phyloP scores from a whole-genome alignment of 1,284 basidiomycete species.

The Grifola frondosa region DNA sequence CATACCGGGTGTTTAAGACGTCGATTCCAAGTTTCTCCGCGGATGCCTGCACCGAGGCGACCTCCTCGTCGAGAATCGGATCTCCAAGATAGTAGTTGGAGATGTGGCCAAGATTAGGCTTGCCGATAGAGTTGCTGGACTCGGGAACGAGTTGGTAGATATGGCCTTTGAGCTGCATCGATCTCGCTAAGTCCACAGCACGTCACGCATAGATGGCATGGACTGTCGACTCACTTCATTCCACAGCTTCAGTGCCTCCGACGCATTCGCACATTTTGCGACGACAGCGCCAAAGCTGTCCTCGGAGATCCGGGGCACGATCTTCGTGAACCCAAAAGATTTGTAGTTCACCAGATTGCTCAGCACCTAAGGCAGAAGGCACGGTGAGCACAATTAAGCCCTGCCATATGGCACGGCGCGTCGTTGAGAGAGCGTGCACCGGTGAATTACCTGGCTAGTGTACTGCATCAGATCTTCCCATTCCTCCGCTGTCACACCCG shows the following conservation, averaged over 20 bases:
- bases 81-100: slow-evolving; percentile 83
- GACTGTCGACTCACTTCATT: slow-evolving; percentile 43
- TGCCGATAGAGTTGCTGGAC: slow-evolving; percentile 70
- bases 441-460: slow-evolving; percentile 56
- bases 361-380: slow-evolving; percentile 52
- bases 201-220: background rate
- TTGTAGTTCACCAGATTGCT: slow-evolving; percentile 80
- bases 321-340: slow-evolving; percentile 82
- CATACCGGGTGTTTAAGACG: slow-evolving; percentile 78
- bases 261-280: slow-evolving; percentile 54
- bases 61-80: slow-evolving; percentile 69
- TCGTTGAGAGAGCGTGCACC: no score
- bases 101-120: slow-evolving; percentile 71
- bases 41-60: slow-evolving; percentile 67
- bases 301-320: slow-evolving; percentile 66
- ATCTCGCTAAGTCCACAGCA: background rate
- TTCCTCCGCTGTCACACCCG: slow-evolving; percentile 55
- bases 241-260: slow-evolving; percentile 60
- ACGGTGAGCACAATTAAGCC: no score
- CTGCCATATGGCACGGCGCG: slow-evolving; percentile 1
- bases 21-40: slow-evolving; percentile 74
- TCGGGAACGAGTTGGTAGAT: slow-evolving; percentile 71
- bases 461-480: slow-evolving; percentile 75
- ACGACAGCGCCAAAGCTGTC: slow-evolving; percentile 66
- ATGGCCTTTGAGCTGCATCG: slow-evolving; percentile 60